A percentile compares a stretch with the other conserved stretches of the same genome.
phyloP scores from a whole-genome alignment of 108 stramenopile genomes.

The Skeletonema tropicum region DNA sequence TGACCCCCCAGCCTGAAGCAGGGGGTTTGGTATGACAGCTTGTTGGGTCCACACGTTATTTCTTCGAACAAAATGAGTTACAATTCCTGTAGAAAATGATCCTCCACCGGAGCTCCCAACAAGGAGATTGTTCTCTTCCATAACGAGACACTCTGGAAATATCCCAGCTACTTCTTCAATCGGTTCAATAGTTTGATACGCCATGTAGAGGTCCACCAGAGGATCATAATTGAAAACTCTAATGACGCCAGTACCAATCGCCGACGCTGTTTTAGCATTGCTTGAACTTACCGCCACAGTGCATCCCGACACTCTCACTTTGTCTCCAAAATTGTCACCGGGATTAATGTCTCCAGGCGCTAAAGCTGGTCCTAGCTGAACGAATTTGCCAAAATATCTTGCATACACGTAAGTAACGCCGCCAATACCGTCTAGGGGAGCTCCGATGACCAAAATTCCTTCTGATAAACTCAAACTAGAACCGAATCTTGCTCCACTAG shows the following conservation, averaged over 20 bases:
- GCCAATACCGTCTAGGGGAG: too few relatives aligned
- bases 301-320: neutral
- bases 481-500: too few relatives aligned
- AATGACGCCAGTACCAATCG: neutral
- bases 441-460: too few relatives aligned
- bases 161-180: neutral
- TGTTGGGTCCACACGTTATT: neutral
- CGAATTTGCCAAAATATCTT: neutral
- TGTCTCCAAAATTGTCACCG: neutral
- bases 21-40: neutral
- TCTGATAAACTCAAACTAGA: too few relatives aligned
- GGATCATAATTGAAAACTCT: neutral
- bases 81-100: neutral
- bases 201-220: neutral
- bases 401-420: neutral
- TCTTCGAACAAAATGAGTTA: neutral
- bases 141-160: neutral
- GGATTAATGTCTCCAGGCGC: neutral
- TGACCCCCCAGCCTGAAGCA: neutral
- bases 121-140: neutral
- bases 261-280: too few relatives aligned
- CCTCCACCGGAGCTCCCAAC: neutral
- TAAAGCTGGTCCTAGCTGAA: neutral
- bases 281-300: neutral
- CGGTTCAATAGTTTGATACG: neutral